Base-by-base conservation (phyloP, 441 rosid species). In the Manihot esculenta region DNA sequence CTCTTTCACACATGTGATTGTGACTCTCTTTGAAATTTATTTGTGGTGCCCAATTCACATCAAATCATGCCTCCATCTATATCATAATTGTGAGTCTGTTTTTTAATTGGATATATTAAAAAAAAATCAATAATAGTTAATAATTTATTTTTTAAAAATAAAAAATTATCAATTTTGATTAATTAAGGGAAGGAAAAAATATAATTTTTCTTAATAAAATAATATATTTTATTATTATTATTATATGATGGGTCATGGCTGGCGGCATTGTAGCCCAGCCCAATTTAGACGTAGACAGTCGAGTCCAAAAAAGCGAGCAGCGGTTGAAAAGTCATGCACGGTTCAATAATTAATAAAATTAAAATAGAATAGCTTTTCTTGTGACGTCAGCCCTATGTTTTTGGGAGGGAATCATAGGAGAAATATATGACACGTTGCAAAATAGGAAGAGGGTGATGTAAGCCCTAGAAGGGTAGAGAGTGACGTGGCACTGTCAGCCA, bases 401-500 rank as follows among this genome's bases (percentile, higher is more conserved):
- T 2, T 30, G 33, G 53, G 45, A 38, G 38, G 67, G 14, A 63
- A 42, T n/a, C 35, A n/a, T 14, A 35, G 51, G 51, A 44, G 66
- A n/a, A 33, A 10, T 3, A 23, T 0, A 0, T 4, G 21, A 15
- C 62, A n/a, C 5, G 47, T 26, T 21, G 41, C n/a, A 14, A 24
- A 15, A 59, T 9, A 3, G 18, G 0, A 17, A 1, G 17, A 26
- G 18, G 47, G 14, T 61, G 79, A 47, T 21, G 72, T 67, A 59
- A 68, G 47, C 70, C 61, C 14, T 42, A 33, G 15, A 47, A 35
- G 47, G 66, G 70, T 67, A 26, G 61, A 66, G 35, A 42, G 50
- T 69, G 71, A 75, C 55, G 70, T 75, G 73, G 79, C 66, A 38
- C 15, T 74, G 79, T 77, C 81, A 58, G 58, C 47, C 69, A 53